Evolutionary conservation across 352 stramenopile species (phyloP).

Genomic region (Phytophthora tubulina): DNA sequence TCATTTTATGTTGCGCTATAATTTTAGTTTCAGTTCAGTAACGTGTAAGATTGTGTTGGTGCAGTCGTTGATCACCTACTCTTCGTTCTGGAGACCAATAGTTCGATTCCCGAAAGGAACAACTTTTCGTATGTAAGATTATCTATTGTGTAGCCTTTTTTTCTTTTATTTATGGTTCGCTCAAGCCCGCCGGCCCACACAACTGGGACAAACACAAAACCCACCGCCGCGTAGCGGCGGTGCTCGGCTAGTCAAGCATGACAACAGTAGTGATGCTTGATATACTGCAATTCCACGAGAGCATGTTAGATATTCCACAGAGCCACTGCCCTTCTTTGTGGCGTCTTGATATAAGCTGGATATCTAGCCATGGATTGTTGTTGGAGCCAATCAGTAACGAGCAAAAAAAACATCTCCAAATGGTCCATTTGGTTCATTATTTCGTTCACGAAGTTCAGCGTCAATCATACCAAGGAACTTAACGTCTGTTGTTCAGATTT

Average conservation of each 20-base stretch:
- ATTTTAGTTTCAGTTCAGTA: no score
- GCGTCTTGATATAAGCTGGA: not conserved
- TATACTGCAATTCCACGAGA: slow-evolving; percentile 9
- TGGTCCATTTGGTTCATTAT: not conserved
- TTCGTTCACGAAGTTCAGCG: not conserved
- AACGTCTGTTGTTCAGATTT: slow-evolving; percentile 14
- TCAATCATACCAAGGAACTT: slow-evolving; percentile 3
- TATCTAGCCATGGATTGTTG: not conserved
- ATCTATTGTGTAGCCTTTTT: no score
- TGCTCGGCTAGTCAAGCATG: not conserved
- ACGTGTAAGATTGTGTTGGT: no score
- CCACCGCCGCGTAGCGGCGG: no score
- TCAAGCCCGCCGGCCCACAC: no score
- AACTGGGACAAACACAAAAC: no score
- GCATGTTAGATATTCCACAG: slow-evolving; percentile 2
- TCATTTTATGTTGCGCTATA: no score
- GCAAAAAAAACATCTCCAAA: not conserved
- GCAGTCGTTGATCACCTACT: no score
- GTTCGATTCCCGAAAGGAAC: no score
- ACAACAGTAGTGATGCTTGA: slow-evolving; percentile 7
- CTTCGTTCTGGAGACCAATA: no score
- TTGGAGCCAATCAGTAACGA: not conserved
- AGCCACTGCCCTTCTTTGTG: not conserved
- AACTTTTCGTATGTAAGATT: no score
- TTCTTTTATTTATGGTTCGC: no score